Evolutionary conservation across 2,329 filamentous ascomycete species (phyloP), one percentile per base, ranked within the genome.

Genomic region (Pestalotiopsis sp.): DNA sequence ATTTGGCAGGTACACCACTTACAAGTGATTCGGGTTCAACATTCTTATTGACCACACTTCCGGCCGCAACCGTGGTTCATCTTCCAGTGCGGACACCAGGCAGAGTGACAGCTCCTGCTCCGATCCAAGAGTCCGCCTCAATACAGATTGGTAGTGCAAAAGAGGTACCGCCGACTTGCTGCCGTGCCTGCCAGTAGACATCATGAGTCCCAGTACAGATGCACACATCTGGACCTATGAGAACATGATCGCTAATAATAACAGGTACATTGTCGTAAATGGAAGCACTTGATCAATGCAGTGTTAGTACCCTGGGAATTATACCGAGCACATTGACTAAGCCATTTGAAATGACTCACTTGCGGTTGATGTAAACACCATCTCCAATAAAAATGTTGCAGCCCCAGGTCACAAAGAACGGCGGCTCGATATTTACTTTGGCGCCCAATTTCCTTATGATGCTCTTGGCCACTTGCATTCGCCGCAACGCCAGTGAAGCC

Each of bases 351-450:
- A 26, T 4, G 56, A 11, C 58, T 30, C 65, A 81, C 79, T 85
- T 85, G 75, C 88, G 88, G 71, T 89, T 89, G 57, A 88, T 82
- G 71, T 91, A 92, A 73, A 90, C 90, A n/a, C 83, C 80, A 57
- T 86, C 81, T 6, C 89, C 89, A 0, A 91, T 80, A 6, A 79
- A 82, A 70, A 91, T 85, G 72, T 92, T 92, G 75, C 86, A 87
- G 1, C 89, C 90, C 68, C 92, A 91, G 74, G 92, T 89, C 39
- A 91, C 81, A 44, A 81, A 82, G 66, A 92, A 81, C 0, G 89
- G 88, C 0, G 89, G 85, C 71, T 92, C 89, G 39, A 91, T 84
- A 69, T 85, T 85, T 22, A 79, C 82, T 0, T 85, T 85, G 60
- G 81, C 81, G 3, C 88, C 88, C 4, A 85, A 76, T 10, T 75